phyloP scores from a whole-genome alignment of 352 stramenopile genomes.

The Phytophthora citricola region DNA sequence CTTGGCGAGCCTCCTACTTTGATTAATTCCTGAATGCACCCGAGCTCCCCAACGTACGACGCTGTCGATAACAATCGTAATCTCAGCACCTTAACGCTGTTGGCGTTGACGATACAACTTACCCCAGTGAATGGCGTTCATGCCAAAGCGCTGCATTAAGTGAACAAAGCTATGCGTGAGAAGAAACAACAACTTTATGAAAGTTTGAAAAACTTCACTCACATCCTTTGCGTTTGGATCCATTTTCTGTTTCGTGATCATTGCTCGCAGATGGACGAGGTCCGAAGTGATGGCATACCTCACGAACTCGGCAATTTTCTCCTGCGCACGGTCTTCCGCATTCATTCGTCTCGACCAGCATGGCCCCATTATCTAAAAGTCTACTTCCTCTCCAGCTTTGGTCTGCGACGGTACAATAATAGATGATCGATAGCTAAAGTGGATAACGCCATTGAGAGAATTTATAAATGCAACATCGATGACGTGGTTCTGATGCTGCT shows the following conservation, averaged over 20 bases:
- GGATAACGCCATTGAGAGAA: no score
- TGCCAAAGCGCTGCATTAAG: constrained; percentile 67
- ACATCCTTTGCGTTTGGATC: constrained; percentile 68
- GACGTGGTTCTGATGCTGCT: neutral
- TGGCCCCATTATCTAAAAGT: constrained; percentile 17
- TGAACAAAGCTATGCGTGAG: neutral
- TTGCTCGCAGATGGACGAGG: constrained; percentile 49
- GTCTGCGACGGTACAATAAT: constrained; percentile 3
- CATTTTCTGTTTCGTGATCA: constrained; percentile 59
- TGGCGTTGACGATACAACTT: neutral
- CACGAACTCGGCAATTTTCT: constrained; percentile 59
- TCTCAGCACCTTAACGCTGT: neutral
- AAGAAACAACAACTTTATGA: no score
- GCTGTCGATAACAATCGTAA: constrained; percentile 34
- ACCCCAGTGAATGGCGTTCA: constrained; percentile 86
- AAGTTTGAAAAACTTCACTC: constrained; percentile 2
- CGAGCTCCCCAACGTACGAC: constrained; percentile 63
- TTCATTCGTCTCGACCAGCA: constrained; percentile 19
- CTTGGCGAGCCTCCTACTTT: constrained; percentile 48
- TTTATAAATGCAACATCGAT: neutral
- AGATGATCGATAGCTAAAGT: neutral
- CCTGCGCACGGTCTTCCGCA: constrained; percentile 39
- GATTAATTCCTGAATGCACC: constrained; percentile 62
- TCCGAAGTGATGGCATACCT: constrained; percentile 62
- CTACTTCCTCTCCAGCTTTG: neutral